Percentiles rank a stretch among this genome's conserved stretches.
Evolutionary conservation across 768 basidiomycete species (phyloP).

Genomic region (Lentinula lateritia): DNA sequence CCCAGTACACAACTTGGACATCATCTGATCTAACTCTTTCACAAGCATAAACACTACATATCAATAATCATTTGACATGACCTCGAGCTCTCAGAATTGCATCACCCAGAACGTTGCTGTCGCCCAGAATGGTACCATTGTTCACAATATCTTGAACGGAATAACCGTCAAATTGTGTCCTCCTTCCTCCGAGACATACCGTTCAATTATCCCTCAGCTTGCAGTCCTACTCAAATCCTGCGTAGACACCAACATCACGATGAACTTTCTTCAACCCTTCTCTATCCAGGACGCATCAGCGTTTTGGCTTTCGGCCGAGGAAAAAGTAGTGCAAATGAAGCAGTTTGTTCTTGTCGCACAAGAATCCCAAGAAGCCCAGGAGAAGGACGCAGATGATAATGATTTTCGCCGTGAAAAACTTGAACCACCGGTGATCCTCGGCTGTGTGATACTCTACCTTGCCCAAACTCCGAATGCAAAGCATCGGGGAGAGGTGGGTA

Average conservation of each 20-base stretch:
- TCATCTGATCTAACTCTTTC: no score
- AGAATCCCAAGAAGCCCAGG: neutral
- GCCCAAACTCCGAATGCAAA: neutral
- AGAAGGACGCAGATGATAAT: neutral
- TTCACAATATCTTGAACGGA: no score
- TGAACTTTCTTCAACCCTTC: constrained; percentile 2
- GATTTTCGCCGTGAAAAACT: no score
- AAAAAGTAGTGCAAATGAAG: neutral
- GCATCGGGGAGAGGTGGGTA: constrained; percentile 1
- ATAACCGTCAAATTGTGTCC: neutral
- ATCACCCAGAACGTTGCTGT: no score
- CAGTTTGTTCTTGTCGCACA: neutral
- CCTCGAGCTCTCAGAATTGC: no score
- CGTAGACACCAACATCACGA: neutral
- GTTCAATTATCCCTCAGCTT: neutral
- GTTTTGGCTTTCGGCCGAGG: neutral
- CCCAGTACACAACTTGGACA: no score
- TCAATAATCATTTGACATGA: no score
- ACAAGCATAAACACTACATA: no score
- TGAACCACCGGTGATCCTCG: neutral
- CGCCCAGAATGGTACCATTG: no score
- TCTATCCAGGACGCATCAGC: neutral
- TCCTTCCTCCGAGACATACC: neutral
- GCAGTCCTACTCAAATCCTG: neutral
- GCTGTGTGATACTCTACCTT: constrained; percentile 1